Conservation (phyloP, 2,329 filamentous ascomycete species). For the Volutella citrinella region DNA sequence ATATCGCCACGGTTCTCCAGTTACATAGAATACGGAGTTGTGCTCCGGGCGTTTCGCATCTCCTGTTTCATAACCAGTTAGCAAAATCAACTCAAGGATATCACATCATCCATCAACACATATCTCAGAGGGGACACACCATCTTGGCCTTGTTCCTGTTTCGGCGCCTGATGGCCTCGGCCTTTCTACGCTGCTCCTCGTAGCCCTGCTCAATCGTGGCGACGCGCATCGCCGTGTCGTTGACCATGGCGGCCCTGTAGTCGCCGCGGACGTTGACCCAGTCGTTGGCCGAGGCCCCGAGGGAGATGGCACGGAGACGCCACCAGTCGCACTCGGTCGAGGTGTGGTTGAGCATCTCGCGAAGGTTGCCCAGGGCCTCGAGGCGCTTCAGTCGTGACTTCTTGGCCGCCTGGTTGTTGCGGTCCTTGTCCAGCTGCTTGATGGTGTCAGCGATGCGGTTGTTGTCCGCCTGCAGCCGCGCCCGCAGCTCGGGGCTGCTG, state of each 20-base stretch:
- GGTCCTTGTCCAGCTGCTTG: conserved; percentile 24
- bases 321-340: conserved; percentile 27
- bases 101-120: no score
- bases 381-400: conserved; percentile 30
- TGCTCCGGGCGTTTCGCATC: no score
- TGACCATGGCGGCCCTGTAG: conserved; percentile 18
- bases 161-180: no score
- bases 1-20: no score
- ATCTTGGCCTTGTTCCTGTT: no score
- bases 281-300: conserved; percentile 19
- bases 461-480: conserved; percentile 17
- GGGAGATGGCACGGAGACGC: conserved; percentile 21
- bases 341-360: conserved; percentile 19
- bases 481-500: conserved; percentile 9
- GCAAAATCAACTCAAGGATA: no score
- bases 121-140: no score
- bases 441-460: conserved; percentile 24
- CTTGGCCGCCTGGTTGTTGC: conserved; percentile 39
- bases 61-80: no score
- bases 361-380: conserved; percentile 22
- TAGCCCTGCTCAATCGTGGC: conserved; percentile 11
- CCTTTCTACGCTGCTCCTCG: conserved; percentile 16
- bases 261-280: conserved; percentile 17
- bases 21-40: no score
- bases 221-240: conserved; percentile 16